These are phyloP conservation scores for Hericium rajendrae DNA, from an alignment of 768 basidiomycete genomes.

Conservation along the genomic window DNA sequence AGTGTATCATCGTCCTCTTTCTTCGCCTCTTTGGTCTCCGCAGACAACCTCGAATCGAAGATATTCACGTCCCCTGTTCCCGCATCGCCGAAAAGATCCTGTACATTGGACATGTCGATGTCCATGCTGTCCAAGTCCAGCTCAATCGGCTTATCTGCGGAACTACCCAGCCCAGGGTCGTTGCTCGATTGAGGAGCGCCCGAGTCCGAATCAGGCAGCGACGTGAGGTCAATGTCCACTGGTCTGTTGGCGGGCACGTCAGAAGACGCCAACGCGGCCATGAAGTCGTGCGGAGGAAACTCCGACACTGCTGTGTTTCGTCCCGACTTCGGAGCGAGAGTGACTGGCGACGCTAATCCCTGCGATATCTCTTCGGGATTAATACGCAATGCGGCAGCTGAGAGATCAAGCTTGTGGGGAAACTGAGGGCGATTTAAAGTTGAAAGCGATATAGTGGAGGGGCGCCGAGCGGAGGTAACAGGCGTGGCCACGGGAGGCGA, in stretches of 20 bases:
- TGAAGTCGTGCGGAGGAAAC: slow-evolving; percentile 42
- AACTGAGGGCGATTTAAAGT: slow-evolving; percentile 65
- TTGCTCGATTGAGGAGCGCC: slow-evolving; percentile 24
- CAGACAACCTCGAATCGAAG: not conserved
- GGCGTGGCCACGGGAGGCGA: slow-evolving; percentile 24
- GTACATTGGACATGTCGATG: slow-evolving; percentile 36
- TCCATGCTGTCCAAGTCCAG: slow-evolving; percentile 70
- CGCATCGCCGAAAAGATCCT: slow-evolving; percentile 5
- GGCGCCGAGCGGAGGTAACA: slow-evolving; percentile 39
- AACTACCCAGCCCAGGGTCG: slow-evolving; percentile 40
- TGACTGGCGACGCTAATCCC: slow-evolving; percentile 69
- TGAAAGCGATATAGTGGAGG: slow-evolving; percentile 71
- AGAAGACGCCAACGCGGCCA: slow-evolving; percentile 41
- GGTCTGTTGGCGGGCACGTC: slow-evolving; percentile 21
- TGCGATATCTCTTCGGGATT: slow-evolving; percentile 52
- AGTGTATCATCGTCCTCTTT: not conserved
- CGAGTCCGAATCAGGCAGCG: slow-evolving; percentile 10
- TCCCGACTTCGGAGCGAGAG: slow-evolving; percentile 72
- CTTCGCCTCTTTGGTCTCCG: not conserved
- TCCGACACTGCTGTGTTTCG: slow-evolving; percentile 37
- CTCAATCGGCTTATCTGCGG: slow-evolving; percentile 76
- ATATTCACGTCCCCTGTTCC: not conserved
- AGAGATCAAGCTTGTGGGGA: slow-evolving; percentile 74
- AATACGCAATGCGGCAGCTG: slow-evolving; percentile 56
- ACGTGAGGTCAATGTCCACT: slow-evolving; percentile 51